phyloP scores from a whole-genome alignment of 495 filamentous ascomycete species.

The Aspergillus avenaceus region DNA sequence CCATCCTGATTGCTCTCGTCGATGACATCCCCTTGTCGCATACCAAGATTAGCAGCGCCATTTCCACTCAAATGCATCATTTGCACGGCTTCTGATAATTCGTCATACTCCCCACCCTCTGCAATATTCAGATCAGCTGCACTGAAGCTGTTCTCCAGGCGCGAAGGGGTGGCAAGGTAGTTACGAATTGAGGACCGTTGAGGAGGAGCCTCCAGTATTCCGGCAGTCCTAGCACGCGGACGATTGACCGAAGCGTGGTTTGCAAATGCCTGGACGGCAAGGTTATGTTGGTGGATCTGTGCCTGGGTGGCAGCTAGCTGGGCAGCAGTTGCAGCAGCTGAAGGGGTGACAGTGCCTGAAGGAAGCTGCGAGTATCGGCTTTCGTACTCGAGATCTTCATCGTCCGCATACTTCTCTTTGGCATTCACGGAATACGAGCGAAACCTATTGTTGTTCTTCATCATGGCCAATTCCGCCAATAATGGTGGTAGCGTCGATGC shows the following conservation, averaged over 20 bases:
- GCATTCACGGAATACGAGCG: conserved; percentile 98
- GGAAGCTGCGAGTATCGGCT: conserved; percentile 52
- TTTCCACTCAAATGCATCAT: conserved; percentile 67
- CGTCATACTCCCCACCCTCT: conserved; percentile 71
- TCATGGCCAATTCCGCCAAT: conserved; percentile 73
- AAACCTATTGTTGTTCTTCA: conserved; percentile 79
- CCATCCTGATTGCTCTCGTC: conserved; percentile 82
- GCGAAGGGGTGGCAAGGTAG: conserved; percentile 73
- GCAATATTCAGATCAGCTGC: conserved; percentile 70
- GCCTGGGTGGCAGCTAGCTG: conserved; percentile 79
- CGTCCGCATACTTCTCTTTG: conserved; percentile 93
- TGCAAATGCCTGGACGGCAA: conserved; percentile 88
- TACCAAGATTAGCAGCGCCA: conserved; percentile 54
- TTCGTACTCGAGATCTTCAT: conserved; percentile 81
- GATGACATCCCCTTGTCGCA: conserved; percentile 33
- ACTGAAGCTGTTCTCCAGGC: conserved; percentile 79
- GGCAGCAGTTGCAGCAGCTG: conserved; percentile 64
- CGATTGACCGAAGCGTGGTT: conserved; percentile 75
- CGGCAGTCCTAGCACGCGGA: conserved; percentile 84
- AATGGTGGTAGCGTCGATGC: conserved; percentile 60
- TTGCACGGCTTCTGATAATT: conserved; percentile 70
- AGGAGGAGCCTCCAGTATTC: conserved; percentile 81
- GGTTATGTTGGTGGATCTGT: conserved; percentile 88
- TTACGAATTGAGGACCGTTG: conserved; percentile 66
- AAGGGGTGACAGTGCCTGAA: conserved; percentile 66